phyloP scores from a whole-genome alignment of 2,329 filamentous ascomycete species.

The Aspergillus bombycis region DNA sequence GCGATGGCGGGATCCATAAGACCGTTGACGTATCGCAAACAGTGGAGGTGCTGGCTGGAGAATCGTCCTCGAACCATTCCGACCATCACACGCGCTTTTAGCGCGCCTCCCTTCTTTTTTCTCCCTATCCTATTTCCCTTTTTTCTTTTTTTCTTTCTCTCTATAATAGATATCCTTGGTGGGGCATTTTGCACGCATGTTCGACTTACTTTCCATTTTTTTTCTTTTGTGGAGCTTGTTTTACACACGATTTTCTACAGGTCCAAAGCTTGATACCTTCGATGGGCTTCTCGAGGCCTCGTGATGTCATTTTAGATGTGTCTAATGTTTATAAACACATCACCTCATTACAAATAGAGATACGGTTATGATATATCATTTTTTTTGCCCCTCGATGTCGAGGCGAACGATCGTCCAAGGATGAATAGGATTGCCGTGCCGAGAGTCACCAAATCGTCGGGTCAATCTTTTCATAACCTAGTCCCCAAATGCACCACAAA shows the following conservation, averaged over 20 bases:
- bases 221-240: background rate
- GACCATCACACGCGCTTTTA: background rate
- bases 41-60: conserved; percentile 21
- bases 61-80: background rate
- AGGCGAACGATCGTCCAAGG: too few relatives aligned
- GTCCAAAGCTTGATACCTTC: background rate
- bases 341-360: background rate
- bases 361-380: background rate
- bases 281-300: background rate
- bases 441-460: too few relatives aligned
- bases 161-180: background rate
- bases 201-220: background rate
- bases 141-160: background rate
- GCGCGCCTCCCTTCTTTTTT: background rate
- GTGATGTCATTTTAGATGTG: conserved; percentile 1
- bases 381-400: background rate
- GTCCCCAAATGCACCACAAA: too few relatives aligned
- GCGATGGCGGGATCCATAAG: conserved; percentile 23
- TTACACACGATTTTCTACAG: background rate
- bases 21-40: conserved; percentile 29
- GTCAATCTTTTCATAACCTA: too few relatives aligned
- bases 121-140: background rate
- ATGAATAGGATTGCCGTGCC: too few relatives aligned
- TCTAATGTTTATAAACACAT: background rate
- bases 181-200: background rate